phyloP scores from a whole-genome alignment of 495 filamentous ascomycete genomes.

The Penicillium tannophilum region DNA sequence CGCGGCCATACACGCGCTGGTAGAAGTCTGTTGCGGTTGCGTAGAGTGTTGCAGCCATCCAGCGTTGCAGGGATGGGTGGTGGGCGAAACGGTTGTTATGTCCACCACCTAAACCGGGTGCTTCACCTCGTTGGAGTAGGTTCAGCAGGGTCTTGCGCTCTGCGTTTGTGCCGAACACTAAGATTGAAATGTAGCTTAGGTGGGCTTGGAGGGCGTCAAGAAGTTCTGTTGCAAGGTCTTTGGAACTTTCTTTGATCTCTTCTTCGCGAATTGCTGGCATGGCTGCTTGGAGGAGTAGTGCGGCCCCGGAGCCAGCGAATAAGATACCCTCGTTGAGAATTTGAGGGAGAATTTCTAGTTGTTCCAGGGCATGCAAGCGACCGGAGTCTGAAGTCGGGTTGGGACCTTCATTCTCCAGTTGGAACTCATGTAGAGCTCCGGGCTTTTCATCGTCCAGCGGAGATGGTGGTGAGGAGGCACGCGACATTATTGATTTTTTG shows the following conservation, averaged over 20 bases:
- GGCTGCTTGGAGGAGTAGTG: conserved; percentile 45
- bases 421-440: conserved; percentile 14
- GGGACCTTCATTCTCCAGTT: conserved; percentile 4
- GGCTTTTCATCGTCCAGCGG: conserved; percentile 26
- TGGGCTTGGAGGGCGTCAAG: conserved; percentile 37
- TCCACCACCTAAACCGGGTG: conserved; percentile 29
- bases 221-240: conserved; percentile 36
- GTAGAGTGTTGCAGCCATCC: conserved; percentile 45
- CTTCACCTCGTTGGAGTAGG: conserved; percentile 26
- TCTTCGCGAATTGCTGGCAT: conserved; percentile 34
- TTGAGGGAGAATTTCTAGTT: conserved; percentile 41
- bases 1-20: conserved; percentile 44
- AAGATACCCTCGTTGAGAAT: conserved; percentile 46
- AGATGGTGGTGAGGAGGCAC: conserved; percentile 23
- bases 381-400: conserved; percentile 19
- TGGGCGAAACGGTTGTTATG: conserved; percentile 30
- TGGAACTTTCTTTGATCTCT: conserved; percentile 16
- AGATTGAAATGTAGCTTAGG: conserved; percentile 42
- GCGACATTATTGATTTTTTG: conserved; percentile 13
- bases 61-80: conserved; percentile 33
- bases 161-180: conserved; percentile 39
- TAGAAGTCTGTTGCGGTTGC: conserved; percentile 47
- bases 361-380: conserved; percentile 36
- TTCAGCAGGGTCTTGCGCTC: conserved; percentile 39
- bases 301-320: conserved; percentile 40